Conservation (phyloP, 306 rosid species). For the Mimosa pudica region DNA sequence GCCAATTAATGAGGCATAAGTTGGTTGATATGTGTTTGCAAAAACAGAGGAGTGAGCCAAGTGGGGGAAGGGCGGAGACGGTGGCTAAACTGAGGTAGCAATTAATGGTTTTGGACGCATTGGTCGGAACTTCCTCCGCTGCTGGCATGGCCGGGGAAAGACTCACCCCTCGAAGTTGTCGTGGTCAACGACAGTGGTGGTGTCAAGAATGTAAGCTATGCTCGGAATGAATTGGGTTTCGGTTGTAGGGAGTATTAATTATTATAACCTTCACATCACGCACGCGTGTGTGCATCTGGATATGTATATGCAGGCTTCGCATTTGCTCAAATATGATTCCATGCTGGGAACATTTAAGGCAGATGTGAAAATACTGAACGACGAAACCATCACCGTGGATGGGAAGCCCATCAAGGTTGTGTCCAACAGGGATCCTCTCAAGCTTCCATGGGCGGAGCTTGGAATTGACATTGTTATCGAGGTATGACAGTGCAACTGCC, state of each 20-base stretch:
- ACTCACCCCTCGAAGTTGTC: constrained; percentile 90
- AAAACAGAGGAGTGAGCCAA: constrained; percentile 59
- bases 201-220: constrained; percentile 80
- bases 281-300: not conserved
- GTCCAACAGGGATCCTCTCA: constrained; percentile 86
- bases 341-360: constrained; percentile 96
- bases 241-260: not conserved
- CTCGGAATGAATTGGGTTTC: constrained; percentile 14
- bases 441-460: constrained; percentile 97
- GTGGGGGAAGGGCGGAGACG: constrained; percentile 68
- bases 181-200: constrained; percentile 99
- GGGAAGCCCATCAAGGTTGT: constrained; percentile 94
- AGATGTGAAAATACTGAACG: constrained; percentile 69
- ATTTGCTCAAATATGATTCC: constrained; percentile 92
- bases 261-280: not conserved
- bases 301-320: constrained; percentile 52
- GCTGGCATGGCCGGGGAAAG: constrained; percentile 96
- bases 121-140: constrained; percentile 94
- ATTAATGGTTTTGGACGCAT: constrained; percentile 98
- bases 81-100: constrained; percentile 97
- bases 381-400: constrained; percentile 79
- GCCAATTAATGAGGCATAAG: not conserved
- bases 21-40: not conserved
- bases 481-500: constrained; percentile 39
- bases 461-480: constrained; percentile 98